phyloP scores from a whole-genome alignment of 2,329 filamentous ascomycete genomes.

The Apiospora marii region DNA sequence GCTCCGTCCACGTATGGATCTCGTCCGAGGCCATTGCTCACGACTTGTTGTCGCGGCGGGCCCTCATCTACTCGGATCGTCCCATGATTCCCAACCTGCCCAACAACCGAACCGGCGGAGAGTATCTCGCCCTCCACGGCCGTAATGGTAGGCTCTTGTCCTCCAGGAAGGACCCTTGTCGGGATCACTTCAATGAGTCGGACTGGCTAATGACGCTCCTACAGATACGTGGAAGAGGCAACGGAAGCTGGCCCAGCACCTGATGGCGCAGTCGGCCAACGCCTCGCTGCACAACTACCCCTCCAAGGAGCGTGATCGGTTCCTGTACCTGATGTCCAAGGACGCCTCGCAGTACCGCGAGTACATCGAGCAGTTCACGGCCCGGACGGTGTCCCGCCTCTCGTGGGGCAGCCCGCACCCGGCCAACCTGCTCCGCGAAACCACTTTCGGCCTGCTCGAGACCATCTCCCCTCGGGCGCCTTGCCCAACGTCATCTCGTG shows the following conservation, averaged over 20 bases:
- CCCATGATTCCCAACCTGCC: constrained; percentile 56
- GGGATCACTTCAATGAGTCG: background rate
- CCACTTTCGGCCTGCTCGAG: constrained; percentile 54
- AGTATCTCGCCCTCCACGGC: constrained; percentile 55
- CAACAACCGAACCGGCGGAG: constrained; percentile 55
- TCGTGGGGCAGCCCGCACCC: constrained; percentile 54
- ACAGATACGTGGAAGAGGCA: constrained; percentile 58
- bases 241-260: constrained; percentile 52
- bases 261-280: constrained; percentile 50
- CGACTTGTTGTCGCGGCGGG: constrained; percentile 52
- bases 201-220: constrained; percentile 10
- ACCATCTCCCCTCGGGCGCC: constrained; percentile 54
- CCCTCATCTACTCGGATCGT: constrained; percentile 55
- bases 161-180: background rate
- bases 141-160: constrained; percentile 45
- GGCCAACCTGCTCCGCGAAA: constrained; percentile 49
- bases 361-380: constrained; percentile 56
- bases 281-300: constrained; percentile 52
- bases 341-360: constrained; percentile 53
- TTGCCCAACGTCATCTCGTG: constrained; percentile 51
- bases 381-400: constrained; percentile 53
- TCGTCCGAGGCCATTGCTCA: constrained; percentile 54
- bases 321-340: constrained; percentile 50
- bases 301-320: constrained; percentile 52
- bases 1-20: constrained; percentile 56